These are phyloP conservation scores for Quercus agrifolia DNA, from an alignment of 306 rosid species.

Conservation along the genomic window DNA sequence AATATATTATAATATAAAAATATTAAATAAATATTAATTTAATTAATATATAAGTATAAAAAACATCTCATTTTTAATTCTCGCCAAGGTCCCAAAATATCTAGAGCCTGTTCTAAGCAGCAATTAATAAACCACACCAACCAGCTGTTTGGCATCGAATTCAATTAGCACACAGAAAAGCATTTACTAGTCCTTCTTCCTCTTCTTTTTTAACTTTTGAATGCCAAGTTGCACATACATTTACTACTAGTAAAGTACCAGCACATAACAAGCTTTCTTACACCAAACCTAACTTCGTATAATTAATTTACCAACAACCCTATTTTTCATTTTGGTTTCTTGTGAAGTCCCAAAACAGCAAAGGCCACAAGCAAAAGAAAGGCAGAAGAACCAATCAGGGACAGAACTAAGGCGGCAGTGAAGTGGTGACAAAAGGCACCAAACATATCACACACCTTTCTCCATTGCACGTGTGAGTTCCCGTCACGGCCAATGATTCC, in stretches of 20 bases:
- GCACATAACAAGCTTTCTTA: background rate
- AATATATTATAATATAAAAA: too few species aligned
- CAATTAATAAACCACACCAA: background rate
- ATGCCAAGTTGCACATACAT: background rate
- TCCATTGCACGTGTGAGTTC: conserved; percentile 61
- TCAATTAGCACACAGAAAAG: background rate
- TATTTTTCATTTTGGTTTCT: conserved; percentile 11
- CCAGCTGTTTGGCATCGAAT: background rate
- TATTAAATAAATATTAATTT: too few species aligned
- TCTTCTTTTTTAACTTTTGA: background rate
- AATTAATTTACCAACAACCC: background rate
- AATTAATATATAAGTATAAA: too few species aligned
- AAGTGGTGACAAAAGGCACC: conserved; percentile 46
- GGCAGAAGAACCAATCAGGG: conserved; percentile 36
- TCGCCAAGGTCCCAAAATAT: too few species aligned
- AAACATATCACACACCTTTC: conserved; percentile 50
- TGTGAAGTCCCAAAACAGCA: conserved; percentile 37
- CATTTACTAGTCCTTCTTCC: background rate
- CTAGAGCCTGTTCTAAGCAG: background rate
- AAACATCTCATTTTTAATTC: rapidly evolving
- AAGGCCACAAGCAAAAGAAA: conserved; percentile 42
- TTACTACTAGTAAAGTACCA: background rate
- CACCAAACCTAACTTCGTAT: background rate
- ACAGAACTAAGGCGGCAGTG: conserved; percentile 43
- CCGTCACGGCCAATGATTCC: conserved; percentile 49